These are phyloP conservation scores for Hypholoma fasciculare DNA, from an alignment of 768 basidiomycete genomes.

Conservation along the genomic window DNA sequence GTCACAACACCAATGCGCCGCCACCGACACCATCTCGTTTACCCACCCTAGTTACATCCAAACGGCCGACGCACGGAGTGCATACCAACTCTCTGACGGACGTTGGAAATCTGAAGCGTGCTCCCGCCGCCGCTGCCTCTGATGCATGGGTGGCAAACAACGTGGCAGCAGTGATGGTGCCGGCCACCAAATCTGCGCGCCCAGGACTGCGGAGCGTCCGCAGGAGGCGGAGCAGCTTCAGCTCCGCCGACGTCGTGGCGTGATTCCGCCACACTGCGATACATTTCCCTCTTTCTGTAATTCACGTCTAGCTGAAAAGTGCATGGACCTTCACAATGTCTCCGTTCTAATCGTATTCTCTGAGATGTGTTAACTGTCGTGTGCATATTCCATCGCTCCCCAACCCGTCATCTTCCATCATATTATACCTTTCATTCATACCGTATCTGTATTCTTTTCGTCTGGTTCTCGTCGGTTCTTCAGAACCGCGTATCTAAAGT, in stretches of 20 bases:
- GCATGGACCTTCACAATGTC: slow-evolving; percentile 13
- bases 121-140: slow-evolving; percentile 31
- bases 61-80: slow-evolving; percentile 45
- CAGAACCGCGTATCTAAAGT: not conserved
- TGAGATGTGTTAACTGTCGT: slow-evolving; percentile 7
- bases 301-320: not conserved
- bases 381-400: slow-evolving; percentile 31
- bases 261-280: slow-evolving; percentile 25
- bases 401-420: slow-evolving; percentile 29
- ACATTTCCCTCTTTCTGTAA: not conserved
- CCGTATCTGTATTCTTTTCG: not conserved
- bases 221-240: slow-evolving; percentile 84
- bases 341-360: not conserved
- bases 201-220: slow-evolving; percentile 74
- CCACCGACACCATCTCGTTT: slow-evolving; percentile 75
- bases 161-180: slow-evolving; percentile 66
- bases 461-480: not conserved
- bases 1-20: slow-evolving; percentile 33
- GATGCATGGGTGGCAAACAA: slow-evolving; percentile 82
- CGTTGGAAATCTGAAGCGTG: slow-evolving; percentile 43
- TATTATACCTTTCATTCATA: slow-evolving; percentile 18
- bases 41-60: slow-evolving; percentile 66
- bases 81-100: slow-evolving; percentile 46
- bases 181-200: slow-evolving; percentile 69
- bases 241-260: slow-evolving; percentile 82